Percentiles rank a stretch among this genome's conserved stretches.
Conservation (phyloP, 306 rosid species). For the Corylus heterophylla region DNA sequence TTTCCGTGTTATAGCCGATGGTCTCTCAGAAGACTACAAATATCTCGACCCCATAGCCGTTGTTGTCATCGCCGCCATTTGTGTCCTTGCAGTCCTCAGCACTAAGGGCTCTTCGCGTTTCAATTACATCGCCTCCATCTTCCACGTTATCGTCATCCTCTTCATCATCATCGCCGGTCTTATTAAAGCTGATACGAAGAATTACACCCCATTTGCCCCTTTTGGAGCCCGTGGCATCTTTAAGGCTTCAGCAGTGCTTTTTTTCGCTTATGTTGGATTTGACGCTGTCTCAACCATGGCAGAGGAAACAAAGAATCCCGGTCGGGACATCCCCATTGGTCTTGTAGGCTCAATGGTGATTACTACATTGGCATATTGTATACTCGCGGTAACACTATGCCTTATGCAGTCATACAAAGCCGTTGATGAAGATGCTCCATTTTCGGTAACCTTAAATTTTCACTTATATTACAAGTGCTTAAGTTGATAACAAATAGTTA, state of each 20-base stretch:
- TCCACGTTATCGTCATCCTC: constrained; percentile 54
- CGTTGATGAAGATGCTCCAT: constrained; percentile 51
- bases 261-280: constrained; percentile 83
- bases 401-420: constrained; percentile 48
- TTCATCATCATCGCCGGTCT: constrained; percentile 81
- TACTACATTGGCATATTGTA: constrained; percentile 46
- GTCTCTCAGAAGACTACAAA: constrained; percentile 26
- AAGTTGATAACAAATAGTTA: too few species aligned
- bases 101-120: constrained; percentile 83
- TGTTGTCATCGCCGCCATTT: constrained; percentile 39
- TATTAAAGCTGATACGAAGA: constrained; percentile 50
- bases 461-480: too few species aligned
- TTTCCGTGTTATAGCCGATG: constrained; percentile 50
- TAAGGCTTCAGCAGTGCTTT: constrained; percentile 66
- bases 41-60: constrained; percentile 75
- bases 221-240: constrained; percentile 54
- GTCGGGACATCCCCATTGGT: constrained; percentile 75
- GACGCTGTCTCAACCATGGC: constrained; percentile 90
- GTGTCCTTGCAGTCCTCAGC: constrained; percentile 59
- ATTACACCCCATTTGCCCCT: constrained; percentile 45
- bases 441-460: constrained; percentile 9
- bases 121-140: constrained; percentile 68
- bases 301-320: constrained; percentile 83
- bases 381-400: constrained; percentile 66
- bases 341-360: constrained; percentile 76